These are phyloP conservation scores for Erodium texanum DNA, from an alignment of 441 rosid species.

Conservation along the genomic window DNA sequence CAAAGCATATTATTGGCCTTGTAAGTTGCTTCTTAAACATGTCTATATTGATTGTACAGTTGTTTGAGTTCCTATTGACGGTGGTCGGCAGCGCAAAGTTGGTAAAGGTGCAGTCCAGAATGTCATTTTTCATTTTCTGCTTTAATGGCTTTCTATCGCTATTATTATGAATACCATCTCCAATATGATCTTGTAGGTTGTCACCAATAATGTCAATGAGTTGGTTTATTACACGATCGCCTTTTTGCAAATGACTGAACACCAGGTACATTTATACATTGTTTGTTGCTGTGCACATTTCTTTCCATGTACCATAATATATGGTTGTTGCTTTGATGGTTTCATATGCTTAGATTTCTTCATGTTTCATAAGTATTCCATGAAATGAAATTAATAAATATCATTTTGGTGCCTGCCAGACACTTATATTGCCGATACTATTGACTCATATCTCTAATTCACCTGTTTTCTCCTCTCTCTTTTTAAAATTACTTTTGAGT, in stretches of 20 bases:
- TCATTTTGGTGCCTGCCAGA: too few relatives aligned
- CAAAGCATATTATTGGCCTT: not conserved
- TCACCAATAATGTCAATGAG: slow-evolving; percentile 49
- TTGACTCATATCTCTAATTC: too few relatives aligned
- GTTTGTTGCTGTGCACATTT: slow-evolving; percentile 1
- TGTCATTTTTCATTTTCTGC: slow-evolving; percentile 12
- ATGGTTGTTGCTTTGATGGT: not conserved
- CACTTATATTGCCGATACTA: too few relatives aligned
- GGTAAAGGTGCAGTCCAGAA: slow-evolving; percentile 47
- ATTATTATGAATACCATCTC: slow-evolving; percentile 9
- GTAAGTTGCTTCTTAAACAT: slow-evolving; percentile 19
- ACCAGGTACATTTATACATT: slow-evolving; percentile 47
- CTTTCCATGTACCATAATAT: not conserved
- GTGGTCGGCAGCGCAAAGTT: slow-evolving; percentile 60
- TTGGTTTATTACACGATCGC: slow-evolving; percentile 71
- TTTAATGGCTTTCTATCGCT: slow-evolving; percentile 7
- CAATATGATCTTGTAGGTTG: slow-evolving; percentile 36
- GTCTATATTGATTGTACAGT: slow-evolving; percentile 37
- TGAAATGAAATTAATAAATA: too few relatives aligned
- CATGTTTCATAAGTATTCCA: too few relatives aligned
- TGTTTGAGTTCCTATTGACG: slow-evolving; percentile 83
- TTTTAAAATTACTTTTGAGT: not conserved
- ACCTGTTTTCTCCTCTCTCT: not conserved
- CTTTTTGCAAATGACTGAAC: slow-evolving; percentile 88
- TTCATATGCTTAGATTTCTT: too few relatives aligned